Evolutionary conservation across 768 basidiomycete genomes (phyloP), one percentile per base, ranked within the genome.

Genomic region (Phylloporus sp.): DNA sequence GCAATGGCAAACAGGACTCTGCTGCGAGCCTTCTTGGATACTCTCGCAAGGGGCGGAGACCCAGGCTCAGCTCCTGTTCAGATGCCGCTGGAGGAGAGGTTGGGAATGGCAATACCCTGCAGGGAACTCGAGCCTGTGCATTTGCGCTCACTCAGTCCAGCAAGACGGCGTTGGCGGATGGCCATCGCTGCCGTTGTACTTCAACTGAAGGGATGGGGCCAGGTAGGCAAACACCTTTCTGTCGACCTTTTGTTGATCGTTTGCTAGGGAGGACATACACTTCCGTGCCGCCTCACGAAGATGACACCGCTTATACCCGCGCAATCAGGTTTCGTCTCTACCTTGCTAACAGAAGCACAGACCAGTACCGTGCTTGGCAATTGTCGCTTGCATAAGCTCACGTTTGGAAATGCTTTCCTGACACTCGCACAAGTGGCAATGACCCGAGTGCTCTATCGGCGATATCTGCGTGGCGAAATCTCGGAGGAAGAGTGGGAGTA

Each of bases 351-450:
- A 39, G 10, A 4, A 5, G 38, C 12, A 23, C 22, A 39, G 38
- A 39, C 22, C 38, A 22, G 6, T 10, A 13, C 7, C 10, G 38
- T 39, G 20, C 12, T 23, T 12, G 12, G 9, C 11, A 39, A 22
- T 10, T 39, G 38, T 39, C 38, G 38, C 15, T 39, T 22, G 38
- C 12, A 39, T 15, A 22, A 12, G 38, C 5, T 39, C 38, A 23
- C 38, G 20, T 39, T 39, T 12, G 22, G 38, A 39, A 39, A 39
- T 11, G 38, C 18, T 12, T 74, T 72, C 27, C 72, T 78, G 2
- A 67, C 78, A 3, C 69, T 84, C 18, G 74, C 70, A 1, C 82
- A 85, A 58, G 68, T 82, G 4, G 81, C 77, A 0, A 65, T 79
- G 47, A 71, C 80, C 5, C 77, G 82, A 0, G 57, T 82, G 8